Percentiles rank a stretch among this genome's conserved stretches.
phyloP scores from a whole-genome alignment of 1,284 basidiomycete genomes.

The Erythrobasidium hasegawianum region DNA sequence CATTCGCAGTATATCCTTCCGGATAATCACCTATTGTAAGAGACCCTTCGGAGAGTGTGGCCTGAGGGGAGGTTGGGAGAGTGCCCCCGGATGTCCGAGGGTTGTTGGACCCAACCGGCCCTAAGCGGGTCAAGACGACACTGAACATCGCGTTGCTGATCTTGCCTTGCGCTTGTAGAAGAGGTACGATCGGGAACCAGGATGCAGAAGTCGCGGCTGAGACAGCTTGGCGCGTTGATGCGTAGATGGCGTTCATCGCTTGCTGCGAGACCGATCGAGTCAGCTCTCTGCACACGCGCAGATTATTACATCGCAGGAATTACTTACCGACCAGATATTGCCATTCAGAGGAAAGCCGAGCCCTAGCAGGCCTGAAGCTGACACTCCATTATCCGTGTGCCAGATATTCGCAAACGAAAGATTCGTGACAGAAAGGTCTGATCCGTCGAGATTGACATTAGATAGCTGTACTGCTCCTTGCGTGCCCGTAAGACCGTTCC shows the following conservation, averaged over 20 bases:
- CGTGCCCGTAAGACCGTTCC: constrained; percentile 20
- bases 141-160: constrained; percentile 23
- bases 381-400: constrained; percentile 20
- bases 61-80: constrained; percentile 30
- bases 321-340: constrained; percentile 31
- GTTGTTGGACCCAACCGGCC: constrained; percentile 19
- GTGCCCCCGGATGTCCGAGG: constrained; percentile 33
- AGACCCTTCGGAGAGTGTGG: constrained; percentile 17
- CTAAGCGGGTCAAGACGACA: constrained; percentile 21
- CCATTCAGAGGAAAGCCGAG: constrained; percentile 32
- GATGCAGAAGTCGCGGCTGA: not conserved
- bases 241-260: constrained; percentile 9
- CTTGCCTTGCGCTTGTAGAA: constrained; percentile 19
- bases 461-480: constrained; percentile 11
- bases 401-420: constrained; percentile 28
- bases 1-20: not conserved
- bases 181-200: constrained; percentile 26
- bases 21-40: constrained; percentile 30
- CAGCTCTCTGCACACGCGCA: not conserved
- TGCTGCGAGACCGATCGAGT: constrained; percentile 1
- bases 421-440: constrained; percentile 21
- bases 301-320: not conserved
- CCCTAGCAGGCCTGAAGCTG: constrained; percentile 23
- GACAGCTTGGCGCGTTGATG: constrained; percentile 12
- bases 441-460: constrained; percentile 7